phyloP scores from a whole-genome alignment of 441 rosid genomes.

The Pelargonium fulgidum region DNA sequence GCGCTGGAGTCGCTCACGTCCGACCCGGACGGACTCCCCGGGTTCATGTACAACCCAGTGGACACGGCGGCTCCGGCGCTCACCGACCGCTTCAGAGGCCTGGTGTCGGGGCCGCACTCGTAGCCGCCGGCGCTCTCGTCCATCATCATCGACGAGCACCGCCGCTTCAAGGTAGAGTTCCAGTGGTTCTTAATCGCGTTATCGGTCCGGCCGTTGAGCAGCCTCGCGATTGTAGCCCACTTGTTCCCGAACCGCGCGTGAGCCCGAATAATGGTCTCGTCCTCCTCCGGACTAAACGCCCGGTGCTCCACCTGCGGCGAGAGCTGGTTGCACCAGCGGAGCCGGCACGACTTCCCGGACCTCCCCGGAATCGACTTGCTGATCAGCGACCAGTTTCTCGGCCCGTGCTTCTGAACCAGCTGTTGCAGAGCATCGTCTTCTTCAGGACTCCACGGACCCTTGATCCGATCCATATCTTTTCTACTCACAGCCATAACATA shows the following conservation, averaged over 20 bases:
- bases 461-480: slow-evolving; percentile 59
- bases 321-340: slow-evolving; percentile 80
- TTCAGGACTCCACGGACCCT: slow-evolving; percentile 78
- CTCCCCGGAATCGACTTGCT: slow-evolving; percentile 73
- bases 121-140: slow-evolving; percentile 24
- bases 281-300: slow-evolving; percentile 54
- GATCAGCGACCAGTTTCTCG: slow-evolving; percentile 67
- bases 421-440: slow-evolving; percentile 59
- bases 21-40: slow-evolving; percentile 66
- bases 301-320: slow-evolving; percentile 71
- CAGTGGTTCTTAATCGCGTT: slow-evolving; percentile 67
- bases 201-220: slow-evolving; percentile 67
- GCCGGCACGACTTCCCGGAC: slow-evolving; percentile 68
- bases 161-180: slow-evolving; percentile 21
- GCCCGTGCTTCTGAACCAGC: slow-evolving; percentile 54
- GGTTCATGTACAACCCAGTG: slow-evolving; percentile 42
- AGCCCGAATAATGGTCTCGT: slow-evolving; percentile 49
- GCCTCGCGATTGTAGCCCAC: slow-evolving; percentile 79
- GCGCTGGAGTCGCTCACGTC: slow-evolving; percentile 61
- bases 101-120: slow-evolving; percentile 17
- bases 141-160: slow-evolving; percentile 34
- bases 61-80: slow-evolving; percentile 39
- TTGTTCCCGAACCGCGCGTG: slow-evolving; percentile 61
- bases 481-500: slow-evolving; percentile 15
- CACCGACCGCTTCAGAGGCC: slow-evolving; percentile 56